Base-by-base conservation (phyloP, 2,329 filamentous ascomycete species). In the Aureobasidium lini region DNA sequence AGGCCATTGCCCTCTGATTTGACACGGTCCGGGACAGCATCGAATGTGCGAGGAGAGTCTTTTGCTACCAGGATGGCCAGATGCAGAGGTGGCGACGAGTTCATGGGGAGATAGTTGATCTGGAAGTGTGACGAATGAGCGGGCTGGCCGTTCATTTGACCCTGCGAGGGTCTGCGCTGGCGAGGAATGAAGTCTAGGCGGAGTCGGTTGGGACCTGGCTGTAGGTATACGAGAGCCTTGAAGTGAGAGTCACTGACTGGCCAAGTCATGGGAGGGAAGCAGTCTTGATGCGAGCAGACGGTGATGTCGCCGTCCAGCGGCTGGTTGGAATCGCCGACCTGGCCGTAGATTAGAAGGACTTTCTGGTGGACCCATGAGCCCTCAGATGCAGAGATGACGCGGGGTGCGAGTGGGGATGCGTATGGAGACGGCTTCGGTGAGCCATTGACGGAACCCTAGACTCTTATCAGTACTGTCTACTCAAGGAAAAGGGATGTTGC, bases 351-450 rank as follows among this genome's bases (percentile, higher is more conserved):
- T 28, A 94, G 81, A 18, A 96, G 79, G 8, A 95, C 83, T 71
- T 96, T 96, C 77, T 96, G 91, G 69, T 95, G 90, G 18, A 95
- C 90, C 88, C 90, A 95, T 61, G 89, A 86, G 65, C 88, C 89
- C 64, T 96, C 90, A 9, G 84, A 79, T 40, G 96, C 79, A 36
- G 92, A 96, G 44, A 86, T 76, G 40, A 96, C 83, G 66, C 84
- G 84, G 28, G 93, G 92, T 32, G 90, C 88, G 74, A 89, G 93
- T 44, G 87, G 84, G 57, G 91, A 96, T 16, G 85, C 81, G 7
- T 87, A 61, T 44, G 56, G 49, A 18, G 57, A 53, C n/a, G 62
- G 58, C 37, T 60, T 59, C 11, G 62, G 60, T 23, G 61, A 60
- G 28, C 81, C 81, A 65, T 78, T 80, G 31, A 77, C 71, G 28